Conservation (phyloP, 179 eudicot genomes). For the Patellifolia procumbens region DNA sequence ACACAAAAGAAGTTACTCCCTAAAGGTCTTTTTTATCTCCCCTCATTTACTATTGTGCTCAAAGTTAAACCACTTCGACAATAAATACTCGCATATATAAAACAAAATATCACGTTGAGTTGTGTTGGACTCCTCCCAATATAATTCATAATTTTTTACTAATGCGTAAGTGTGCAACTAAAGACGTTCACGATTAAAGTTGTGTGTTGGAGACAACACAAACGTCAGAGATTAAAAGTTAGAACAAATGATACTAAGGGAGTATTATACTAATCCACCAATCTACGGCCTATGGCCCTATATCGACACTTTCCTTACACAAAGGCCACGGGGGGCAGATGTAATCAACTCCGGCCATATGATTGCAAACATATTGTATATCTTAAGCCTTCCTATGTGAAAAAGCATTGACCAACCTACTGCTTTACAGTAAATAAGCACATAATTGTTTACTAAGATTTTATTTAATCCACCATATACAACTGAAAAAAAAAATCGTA, state of each 20-base stretch:
- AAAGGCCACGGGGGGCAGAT: not conserved
- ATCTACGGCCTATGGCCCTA: not conserved
- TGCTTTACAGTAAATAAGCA: not conserved
- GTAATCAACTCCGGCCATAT: not conserved
- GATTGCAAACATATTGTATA: not conserved
- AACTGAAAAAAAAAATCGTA: not conserved
- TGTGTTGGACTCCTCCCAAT: too few relatives aligned
- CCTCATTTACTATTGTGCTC: too few relatives aligned
- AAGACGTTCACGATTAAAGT: too few relatives aligned
- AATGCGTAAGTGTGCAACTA: too few relatives aligned
- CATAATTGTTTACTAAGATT: not conserved
- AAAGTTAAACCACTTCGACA: too few relatives aligned
- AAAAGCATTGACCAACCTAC: slow-evolving; percentile 4
- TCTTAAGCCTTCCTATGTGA: not conserved
- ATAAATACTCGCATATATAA: too few relatives aligned
- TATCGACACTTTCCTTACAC: not conserved
- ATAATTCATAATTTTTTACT: too few relatives aligned
- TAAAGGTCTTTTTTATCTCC: too few relatives aligned
- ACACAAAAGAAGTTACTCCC: not conserved
- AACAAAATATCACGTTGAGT: too few relatives aligned
- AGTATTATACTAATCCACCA: not conserved
- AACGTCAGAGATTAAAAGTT: too few relatives aligned
- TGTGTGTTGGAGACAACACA: too few relatives aligned
- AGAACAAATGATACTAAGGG: too few relatives aligned
- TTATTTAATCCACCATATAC: not conserved